Conservation (phyloP, 257 asterid species). For the Solanum commersonii region DNA sequence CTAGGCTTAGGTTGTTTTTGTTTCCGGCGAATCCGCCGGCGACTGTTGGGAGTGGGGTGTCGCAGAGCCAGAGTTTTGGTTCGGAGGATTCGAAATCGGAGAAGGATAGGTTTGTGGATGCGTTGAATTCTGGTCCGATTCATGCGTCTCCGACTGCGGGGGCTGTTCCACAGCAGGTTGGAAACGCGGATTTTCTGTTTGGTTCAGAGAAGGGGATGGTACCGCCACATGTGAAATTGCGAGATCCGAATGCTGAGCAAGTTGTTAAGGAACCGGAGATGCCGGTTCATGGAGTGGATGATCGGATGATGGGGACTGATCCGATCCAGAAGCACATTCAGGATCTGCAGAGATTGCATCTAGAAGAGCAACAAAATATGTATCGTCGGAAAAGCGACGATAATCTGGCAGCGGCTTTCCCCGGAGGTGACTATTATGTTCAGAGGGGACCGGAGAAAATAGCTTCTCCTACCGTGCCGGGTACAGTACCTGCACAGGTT, state of each 20-base stretch:
- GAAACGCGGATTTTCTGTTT: constrained; percentile 54
- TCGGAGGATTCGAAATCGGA: constrained; percentile 74
- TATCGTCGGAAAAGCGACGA: constrained; percentile 57
- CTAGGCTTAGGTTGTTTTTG: constrained; percentile 68
- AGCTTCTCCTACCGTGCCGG: constrained; percentile 25
- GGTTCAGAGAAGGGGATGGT: constrained; percentile 53
- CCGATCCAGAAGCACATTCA: constrained; percentile 96
- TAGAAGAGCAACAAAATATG: constrained; percentile 64
- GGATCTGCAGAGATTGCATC: constrained; percentile 74
- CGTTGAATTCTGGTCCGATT: constrained; percentile 78
- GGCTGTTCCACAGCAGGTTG: constrained; percentile 19
- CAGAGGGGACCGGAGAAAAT: constrained; percentile 45
- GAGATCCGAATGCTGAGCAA: constrained; percentile 14
- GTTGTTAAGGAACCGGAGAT: constrained; percentile 13
- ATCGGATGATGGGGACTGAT: constrained; percentile 10
- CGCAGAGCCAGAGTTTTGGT: constrained; percentile 33
- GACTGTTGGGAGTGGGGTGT: not conserved
- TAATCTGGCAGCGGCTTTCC: constrained; percentile 27
- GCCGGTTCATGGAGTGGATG: constrained; percentile 35
- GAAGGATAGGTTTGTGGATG: constrained; percentile 75
- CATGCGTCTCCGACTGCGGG: constrained; percentile 30
- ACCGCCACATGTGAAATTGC: constrained; percentile 18
- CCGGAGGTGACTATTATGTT: constrained; percentile 50
- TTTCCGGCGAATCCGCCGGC: constrained; percentile 38
- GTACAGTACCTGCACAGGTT: constrained; percentile 19